Conservation (phyloP, 345 rosid genomes). For the Salix udensis region DNA sequence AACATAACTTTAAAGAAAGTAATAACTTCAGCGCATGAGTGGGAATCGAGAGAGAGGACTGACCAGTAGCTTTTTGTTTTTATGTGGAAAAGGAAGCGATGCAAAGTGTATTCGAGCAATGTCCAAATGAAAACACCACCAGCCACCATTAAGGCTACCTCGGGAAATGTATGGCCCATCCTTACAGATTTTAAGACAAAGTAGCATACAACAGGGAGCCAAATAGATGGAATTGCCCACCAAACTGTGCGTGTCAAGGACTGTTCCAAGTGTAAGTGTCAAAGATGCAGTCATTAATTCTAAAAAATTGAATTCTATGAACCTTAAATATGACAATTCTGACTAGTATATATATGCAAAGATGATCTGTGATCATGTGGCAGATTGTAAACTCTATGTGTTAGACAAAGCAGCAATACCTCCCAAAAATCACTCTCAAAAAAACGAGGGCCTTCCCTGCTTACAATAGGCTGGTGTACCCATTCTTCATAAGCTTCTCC, state of each 20-base stretch:
- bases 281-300: constrained; percentile 4
- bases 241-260: constrained; percentile 85
- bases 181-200: constrained; percentile 50
- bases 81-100: constrained; percentile 95
- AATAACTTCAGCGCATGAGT: not conserved
- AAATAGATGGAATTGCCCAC: constrained; percentile 92
- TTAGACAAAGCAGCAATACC: constrained; percentile 38
- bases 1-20: not conserved
- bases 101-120: constrained; percentile 77
- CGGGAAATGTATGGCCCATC: constrained; percentile 59
- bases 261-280: constrained; percentile 36
- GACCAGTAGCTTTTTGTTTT: constrained; percentile 82
- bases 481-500: constrained; percentile 92
- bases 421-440: constrained; percentile 84
- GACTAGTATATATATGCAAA: not conserved
- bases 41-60: constrained; percentile 26
- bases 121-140: constrained; percentile 82
- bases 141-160: constrained; percentile 50
- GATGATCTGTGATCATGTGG: not conserved
- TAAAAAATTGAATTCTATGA: not conserved
- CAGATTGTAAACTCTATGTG: not conserved
- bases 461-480: constrained; percentile 96
- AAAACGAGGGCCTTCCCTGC: constrained; percentile 91
- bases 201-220: constrained; percentile 83
- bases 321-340: not conserved